Percentiles rank a stretch among this genome's conserved stretches.
Conservation (phyloP, 2,329 filamentous ascomycete genomes). For the Cladosporium cucumerinum region DNA sequence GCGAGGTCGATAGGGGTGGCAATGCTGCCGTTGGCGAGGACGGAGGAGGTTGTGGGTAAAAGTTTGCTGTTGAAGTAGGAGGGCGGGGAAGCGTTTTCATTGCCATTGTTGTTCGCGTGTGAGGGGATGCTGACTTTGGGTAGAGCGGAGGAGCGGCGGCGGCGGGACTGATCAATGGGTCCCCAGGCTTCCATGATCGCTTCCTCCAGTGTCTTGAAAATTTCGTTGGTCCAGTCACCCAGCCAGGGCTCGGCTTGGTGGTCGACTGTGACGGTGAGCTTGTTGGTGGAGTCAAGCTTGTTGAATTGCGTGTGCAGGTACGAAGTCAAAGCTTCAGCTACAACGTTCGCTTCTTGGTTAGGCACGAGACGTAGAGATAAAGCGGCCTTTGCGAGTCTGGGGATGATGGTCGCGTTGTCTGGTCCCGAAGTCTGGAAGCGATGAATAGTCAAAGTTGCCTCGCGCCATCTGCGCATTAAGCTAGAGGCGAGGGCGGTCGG, state of each 20-base stretch:
- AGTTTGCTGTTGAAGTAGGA: constrained; percentile 34
- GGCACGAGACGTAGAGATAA: constrained; percentile 90
- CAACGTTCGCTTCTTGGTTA: constrained; percentile 79
- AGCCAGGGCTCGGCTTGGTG: constrained; percentile 96
- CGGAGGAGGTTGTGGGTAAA: constrained; percentile 50
- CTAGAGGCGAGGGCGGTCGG: constrained; percentile 73
- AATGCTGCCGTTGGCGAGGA: constrained; percentile 47
- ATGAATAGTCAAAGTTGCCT: constrained; percentile 91
- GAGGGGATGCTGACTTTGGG: constrained; percentile 10
- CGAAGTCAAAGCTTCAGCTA: constrained; percentile 63
- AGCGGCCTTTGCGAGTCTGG: constrained; percentile 80
- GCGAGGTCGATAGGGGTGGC: constrained; percentile 30
- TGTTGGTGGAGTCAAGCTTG: constrained; percentile 74
- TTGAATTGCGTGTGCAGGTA: constrained; percentile 72
- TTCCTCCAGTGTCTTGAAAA: constrained; percentile 82
- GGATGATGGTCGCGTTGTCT: constrained; percentile 84
- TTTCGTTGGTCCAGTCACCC: constrained; percentile 82
- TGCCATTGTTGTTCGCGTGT: constrained; percentile 7
- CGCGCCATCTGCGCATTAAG: constrained; percentile 90
- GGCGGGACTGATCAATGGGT: constrained; percentile 43
- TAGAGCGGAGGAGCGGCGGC: constrained; percentile 21
- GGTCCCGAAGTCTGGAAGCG: constrained; percentile 89
- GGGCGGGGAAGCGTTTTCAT: background rate
- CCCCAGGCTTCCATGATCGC: constrained; percentile 86
- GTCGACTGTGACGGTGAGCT: constrained; percentile 76